Evolutionary conservation across 2,329 filamentous ascomycete species (phyloP).

Genomic region (Aspergillus fischeri): DNA sequence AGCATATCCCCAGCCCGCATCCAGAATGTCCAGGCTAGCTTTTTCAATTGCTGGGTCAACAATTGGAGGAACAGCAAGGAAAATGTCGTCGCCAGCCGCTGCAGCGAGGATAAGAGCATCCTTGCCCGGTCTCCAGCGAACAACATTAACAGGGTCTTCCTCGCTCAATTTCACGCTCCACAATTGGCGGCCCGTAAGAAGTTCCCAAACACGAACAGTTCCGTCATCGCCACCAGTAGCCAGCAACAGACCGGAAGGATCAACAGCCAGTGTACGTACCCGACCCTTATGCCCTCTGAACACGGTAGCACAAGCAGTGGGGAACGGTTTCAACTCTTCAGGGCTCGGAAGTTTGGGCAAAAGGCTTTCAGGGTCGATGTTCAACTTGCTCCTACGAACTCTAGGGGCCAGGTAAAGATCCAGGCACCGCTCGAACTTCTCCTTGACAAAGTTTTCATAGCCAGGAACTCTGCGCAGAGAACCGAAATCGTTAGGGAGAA

Average conservation of each 20-base stretch:
- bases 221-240: conserved; percentile 95
- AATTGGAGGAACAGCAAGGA: conserved; percentile 72
- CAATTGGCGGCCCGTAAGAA: conserved; percentile 78
- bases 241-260: conserved; percentile 78
- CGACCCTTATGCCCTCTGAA: conserved; percentile 86
- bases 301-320: conserved; percentile 79
- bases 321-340: conserved; percentile 91
- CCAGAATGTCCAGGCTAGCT: conserved; percentile 69
- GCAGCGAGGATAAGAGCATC: conserved; percentile 79
- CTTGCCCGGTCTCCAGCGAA: conserved; percentile 82
- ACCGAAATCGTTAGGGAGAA: conserved; percentile 75
- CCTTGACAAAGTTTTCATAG: conserved; percentile 85
- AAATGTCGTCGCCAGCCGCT: conserved; percentile 78
- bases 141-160: conserved; percentile 74
- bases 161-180: conserved; percentile 77
- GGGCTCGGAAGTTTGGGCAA: conserved; percentile 90
- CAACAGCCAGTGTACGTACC: conserved; percentile 78
- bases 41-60: conserved; percentile 70
- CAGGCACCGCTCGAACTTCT: conserved; percentile 91
- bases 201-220: conserved; percentile 83
- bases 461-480: conserved; percentile 87
- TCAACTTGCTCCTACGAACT: conserved; percentile 86
- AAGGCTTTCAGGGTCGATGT: conserved; percentile 91
- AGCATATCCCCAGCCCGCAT: conserved; percentile 93
- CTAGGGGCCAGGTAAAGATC: conserved; percentile 93